Evolutionary conservation across 139 green algal species (phyloP).

Genomic region (Pleodorina starrii): DNA sequence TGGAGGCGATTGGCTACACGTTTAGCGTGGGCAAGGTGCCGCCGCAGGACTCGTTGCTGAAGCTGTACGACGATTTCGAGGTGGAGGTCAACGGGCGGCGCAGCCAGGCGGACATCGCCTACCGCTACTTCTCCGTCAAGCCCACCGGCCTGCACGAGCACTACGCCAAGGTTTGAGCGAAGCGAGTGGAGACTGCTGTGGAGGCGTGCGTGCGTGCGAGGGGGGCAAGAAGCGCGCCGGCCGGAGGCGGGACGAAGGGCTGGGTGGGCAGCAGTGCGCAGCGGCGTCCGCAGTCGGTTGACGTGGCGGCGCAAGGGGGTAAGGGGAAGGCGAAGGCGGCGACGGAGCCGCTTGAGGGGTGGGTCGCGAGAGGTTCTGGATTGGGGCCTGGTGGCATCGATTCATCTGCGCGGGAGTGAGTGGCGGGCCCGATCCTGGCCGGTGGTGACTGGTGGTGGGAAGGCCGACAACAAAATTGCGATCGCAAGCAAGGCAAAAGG

Average conservation of each 20-base stretch:
- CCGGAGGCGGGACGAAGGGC: no score
- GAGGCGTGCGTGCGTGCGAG: not conserved
- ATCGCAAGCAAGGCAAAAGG: no score
- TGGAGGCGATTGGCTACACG: constrained; percentile 38
- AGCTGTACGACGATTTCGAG: constrained; percentile 46
- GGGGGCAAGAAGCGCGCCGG: not conserved
- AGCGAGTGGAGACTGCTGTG: not conserved
- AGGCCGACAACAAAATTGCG: no score
- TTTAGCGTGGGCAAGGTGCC: constrained; percentile 42
- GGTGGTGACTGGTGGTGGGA: no score
- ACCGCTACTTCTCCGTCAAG: constrained; percentile 38
- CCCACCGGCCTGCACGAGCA: constrained; percentile 37
- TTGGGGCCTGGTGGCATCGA: no score
- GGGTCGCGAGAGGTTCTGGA: no score
- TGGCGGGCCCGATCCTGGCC: no score
- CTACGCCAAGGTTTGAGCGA: constrained; percentile 35
- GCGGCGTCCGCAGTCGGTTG: no score
- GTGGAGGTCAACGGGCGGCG: not conserved
- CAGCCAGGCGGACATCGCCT: constrained; percentile 5
- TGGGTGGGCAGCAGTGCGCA: not conserved
- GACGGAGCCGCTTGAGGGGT: no score
- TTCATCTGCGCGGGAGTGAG: no score
- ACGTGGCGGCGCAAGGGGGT: no score
- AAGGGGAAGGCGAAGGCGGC: no score
- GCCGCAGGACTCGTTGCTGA: constrained; percentile 11